These are phyloP conservation scores for Candida palmyrensis DNA, from an alignment of 805 yeast species.

Conservation along the genomic window DNA sequence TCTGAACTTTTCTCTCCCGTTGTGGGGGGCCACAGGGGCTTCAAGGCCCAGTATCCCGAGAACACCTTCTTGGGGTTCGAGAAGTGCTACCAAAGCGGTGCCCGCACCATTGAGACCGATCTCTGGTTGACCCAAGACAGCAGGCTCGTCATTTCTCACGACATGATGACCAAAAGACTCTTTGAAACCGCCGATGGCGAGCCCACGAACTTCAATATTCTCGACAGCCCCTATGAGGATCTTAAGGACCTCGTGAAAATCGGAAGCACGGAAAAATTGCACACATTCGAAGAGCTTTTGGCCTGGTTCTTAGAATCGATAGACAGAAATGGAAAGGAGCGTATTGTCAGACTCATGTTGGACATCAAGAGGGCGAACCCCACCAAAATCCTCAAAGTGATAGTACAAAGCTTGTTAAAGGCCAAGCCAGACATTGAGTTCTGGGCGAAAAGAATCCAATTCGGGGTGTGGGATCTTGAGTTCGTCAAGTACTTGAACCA, in stretches of 20 bases:
- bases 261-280: slow-evolving; percentile 26
- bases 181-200: slow-evolving; percentile 31
- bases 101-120: slow-evolving; percentile 38
- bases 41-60: slow-evolving; percentile 35
- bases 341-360: slow-evolving; percentile 20
- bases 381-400: slow-evolving; percentile 22
- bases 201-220: slow-evolving; percentile 29
- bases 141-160: slow-evolving; percentile 37
- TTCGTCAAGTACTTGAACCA: slow-evolving; percentile 36
- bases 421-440: slow-evolving; percentile 26
- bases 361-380: slow-evolving; percentile 38
- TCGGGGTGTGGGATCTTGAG: slow-evolving; percentile 38
- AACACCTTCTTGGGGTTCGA: slow-evolving; percentile 34
- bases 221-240: slow-evolving; percentile 22
- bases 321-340: slow-evolving; percentile 6
- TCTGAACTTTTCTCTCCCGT: slow-evolving; percentile 13
- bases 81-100: slow-evolving; percentile 33
- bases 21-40: slow-evolving; percentile 40
- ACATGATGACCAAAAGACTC: slow-evolving; percentile 31
- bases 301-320: slow-evolving; percentile 24
- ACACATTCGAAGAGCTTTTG: slow-evolving; percentile 28
- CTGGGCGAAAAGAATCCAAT: slow-evolving; percentile 34
- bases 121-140: slow-evolving; percentile 34
- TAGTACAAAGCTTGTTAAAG: slow-evolving; percentile 24
- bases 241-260: slow-evolving; percentile 25